Percentiles rank a stretch among this genome's conserved stretches.
Conservation (phyloP, 2,329 filamentous ascomycete genomes). For the Exophiala viscosa region DNA sequence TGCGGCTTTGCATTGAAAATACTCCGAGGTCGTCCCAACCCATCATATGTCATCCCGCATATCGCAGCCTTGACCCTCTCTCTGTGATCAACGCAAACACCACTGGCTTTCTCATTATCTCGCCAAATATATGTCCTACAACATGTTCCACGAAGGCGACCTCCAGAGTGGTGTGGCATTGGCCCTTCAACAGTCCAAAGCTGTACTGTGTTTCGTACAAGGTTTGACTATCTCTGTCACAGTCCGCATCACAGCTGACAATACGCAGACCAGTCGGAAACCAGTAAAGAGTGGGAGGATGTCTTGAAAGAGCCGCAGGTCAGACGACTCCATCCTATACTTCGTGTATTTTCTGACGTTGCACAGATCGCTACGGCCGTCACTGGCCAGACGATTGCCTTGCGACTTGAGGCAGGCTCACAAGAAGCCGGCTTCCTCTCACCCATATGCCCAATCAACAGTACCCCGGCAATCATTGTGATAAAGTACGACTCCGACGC, state of each 20-base stretch:
- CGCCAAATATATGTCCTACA: not conserved
- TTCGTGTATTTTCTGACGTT: slow-evolving; percentile 1
- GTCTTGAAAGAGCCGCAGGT: slow-evolving; percentile 44
- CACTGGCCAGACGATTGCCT: slow-evolving; percentile 59
- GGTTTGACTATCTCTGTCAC: slow-evolving; percentile 47
- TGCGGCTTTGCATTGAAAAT: not conserved
- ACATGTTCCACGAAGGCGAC: slow-evolving; percentile 77
- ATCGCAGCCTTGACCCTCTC: not conserved
- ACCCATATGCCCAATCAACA: slow-evolving; percentile 76
- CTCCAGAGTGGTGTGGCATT: slow-evolving; percentile 75
- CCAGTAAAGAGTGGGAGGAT: slow-evolving; percentile 69
- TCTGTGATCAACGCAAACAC: not conserved
- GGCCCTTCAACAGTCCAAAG: slow-evolving; percentile 70
- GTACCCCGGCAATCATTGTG: slow-evolving; percentile 73
- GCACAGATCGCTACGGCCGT: slow-evolving; percentile 38
- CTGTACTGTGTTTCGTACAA: slow-evolving; percentile 80
- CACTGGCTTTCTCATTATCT: not conserved
- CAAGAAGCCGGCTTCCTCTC: slow-evolving; percentile 77
- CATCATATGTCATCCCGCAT: slow-evolving; percentile 3
- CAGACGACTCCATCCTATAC: slow-evolving; percentile 29
- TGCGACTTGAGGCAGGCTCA: slow-evolving; percentile 68
- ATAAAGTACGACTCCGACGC: slow-evolving; percentile 58
- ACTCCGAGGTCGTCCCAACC: not conserved
- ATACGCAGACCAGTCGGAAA: slow-evolving; percentile 60
- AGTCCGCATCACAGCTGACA: slow-evolving; percentile 1